These are phyloP conservation scores for Pseudonectria foliicola DNA, from an alignment of 2,329 filamentous ascomycete genomes.

Conservation along the genomic window DNA sequence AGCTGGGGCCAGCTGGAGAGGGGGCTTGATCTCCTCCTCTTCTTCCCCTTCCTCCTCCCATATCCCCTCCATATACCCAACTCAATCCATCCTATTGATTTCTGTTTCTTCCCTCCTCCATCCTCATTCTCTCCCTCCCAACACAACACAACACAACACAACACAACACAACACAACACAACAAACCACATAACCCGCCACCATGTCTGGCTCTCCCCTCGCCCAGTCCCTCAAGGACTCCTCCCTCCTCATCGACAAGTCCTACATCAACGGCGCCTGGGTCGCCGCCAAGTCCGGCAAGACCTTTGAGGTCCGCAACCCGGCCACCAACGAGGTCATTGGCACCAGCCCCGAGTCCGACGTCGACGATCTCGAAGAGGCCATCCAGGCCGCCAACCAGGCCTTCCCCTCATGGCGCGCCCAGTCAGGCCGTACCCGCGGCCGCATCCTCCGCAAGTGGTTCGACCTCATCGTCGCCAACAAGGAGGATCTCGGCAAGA, in stretches of 20 bases:
- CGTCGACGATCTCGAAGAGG: conserved; percentile 56
- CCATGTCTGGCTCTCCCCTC: conserved; percentile 6
- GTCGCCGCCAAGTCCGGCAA: conserved; percentile 59
- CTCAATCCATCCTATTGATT: too few species aligned
- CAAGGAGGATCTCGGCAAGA: conserved; percentile 53
- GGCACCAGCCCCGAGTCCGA: conserved; percentile 66
- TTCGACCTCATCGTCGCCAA: conserved; percentile 58
- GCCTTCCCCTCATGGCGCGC: conserved; percentile 48
- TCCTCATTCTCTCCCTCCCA: too few species aligned
- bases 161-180: too few species aligned
- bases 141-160: too few species aligned
- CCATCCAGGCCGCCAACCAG: conserved; percentile 59
- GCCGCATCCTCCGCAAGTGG: conserved; percentile 55
- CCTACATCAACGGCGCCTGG: conserved; percentile 71
- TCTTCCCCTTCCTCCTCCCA: too few species aligned
- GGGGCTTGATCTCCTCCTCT: too few species aligned
- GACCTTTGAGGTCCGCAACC: conserved; percentile 66
- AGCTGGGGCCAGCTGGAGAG: too few species aligned
- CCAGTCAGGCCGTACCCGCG: conserved; percentile 50
- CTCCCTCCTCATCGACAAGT: conserved; percentile 14
- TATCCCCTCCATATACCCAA: too few species aligned
- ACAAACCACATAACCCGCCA: neutral
- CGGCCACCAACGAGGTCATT: conserved; percentile 59
- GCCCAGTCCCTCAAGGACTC: conserved; percentile 7
- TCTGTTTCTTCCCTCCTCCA: too few species aligned